Evolutionary conservation across 768 basidiomycete genomes (phyloP).

Genomic region (Plicaturopsis crispa): DNA sequence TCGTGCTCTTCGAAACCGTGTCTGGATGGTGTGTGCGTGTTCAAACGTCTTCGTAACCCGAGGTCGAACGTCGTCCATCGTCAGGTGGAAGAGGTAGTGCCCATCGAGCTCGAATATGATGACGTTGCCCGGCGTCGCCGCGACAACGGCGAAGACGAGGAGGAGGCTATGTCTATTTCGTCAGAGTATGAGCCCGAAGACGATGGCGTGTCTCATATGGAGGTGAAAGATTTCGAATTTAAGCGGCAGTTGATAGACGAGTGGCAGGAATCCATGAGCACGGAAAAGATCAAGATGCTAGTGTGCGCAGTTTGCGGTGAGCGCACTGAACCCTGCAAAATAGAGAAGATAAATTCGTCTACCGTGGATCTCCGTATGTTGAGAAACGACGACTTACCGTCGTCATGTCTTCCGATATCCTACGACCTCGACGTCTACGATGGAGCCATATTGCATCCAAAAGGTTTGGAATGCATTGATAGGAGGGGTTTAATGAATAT

Average conservation of each 20-base stretch:
- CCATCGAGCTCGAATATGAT: too few relatives aligned
- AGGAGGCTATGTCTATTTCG: too few relatives aligned
- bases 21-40: too few relatives aligned
- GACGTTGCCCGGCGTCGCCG: too few relatives aligned
- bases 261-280: neutral
- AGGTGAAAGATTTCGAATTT: constrained; percentile 4
- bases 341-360: neutral
- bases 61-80: too few relatives aligned
- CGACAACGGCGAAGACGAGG: too few relatives aligned
- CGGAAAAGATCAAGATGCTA: neutral
- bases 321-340: neutral
- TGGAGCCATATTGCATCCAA: neutral
- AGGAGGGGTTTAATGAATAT: neutral
- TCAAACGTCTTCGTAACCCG: too few relatives aligned
- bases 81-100: too few relatives aligned
- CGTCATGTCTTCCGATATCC: neutral
- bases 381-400: neutral
- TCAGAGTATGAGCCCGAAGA: too few relatives aligned
- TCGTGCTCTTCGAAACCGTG: too few relatives aligned
- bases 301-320: constrained; percentile 1
- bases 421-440: neutral
- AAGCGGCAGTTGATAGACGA: neutral
- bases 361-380: neutral
- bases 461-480: neutral
- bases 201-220: constrained; percentile 5